phyloP scores from a whole-genome alignment of 495 filamentous ascomycete genomes.

The Darksidea phi region DNA sequence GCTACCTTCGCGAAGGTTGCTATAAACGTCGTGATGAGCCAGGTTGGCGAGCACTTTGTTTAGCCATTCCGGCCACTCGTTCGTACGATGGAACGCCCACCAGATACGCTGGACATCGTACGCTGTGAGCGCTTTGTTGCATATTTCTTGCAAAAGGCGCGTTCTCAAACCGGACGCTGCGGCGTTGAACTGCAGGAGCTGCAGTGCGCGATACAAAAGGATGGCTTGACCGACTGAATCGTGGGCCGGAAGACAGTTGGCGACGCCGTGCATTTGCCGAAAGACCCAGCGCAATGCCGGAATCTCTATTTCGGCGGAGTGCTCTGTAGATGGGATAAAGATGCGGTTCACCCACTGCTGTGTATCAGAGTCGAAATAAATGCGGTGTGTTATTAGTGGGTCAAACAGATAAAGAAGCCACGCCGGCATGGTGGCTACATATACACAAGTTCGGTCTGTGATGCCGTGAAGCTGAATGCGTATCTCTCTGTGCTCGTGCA shows the following conservation, averaged over 20 bases:
- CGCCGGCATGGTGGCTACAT: no score
- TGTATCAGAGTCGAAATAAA: neutral
- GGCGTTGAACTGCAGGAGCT: neutral
- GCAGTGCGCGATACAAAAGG: neutral
- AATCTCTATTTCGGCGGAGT: neutral
- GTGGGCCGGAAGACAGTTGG: neutral
- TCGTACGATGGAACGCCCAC: neutral
- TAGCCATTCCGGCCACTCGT: neutral
- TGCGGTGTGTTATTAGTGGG: neutral
- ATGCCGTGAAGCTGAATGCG: no score
- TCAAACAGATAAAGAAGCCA: no score
- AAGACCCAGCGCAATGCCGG: neutral
- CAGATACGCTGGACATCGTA: neutral
- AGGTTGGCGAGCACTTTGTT: neutral
- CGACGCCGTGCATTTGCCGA: neutral
- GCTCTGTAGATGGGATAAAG: neutral
- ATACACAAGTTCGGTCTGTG: no score
- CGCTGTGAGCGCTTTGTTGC: neutral
- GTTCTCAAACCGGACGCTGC: neutral
- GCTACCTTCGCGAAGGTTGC: neutral
- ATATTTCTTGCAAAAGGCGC: neutral
- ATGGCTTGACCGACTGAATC: neutral
- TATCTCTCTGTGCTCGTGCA: no score
- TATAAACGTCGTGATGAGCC: neutral
- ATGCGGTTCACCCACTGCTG: neutral